Base-by-base conservation (phyloP, 768 basidiomycete genomes). In the Favolaschia claudopus region DNA sequence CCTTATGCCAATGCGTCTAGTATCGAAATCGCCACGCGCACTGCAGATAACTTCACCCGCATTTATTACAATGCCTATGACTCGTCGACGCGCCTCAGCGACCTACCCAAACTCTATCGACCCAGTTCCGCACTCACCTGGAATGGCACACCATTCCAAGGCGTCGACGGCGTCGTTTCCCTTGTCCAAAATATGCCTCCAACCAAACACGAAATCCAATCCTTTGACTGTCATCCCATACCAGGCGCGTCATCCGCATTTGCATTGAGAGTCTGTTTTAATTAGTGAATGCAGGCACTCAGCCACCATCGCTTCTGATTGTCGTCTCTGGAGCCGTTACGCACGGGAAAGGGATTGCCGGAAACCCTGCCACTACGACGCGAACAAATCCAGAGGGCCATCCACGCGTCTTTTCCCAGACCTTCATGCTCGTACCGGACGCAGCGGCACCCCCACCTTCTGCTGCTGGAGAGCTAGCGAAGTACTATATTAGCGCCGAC, bases 201-300 rank as follows among this genome's bases (percentile, higher is more conserved):
- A 19, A 92, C 92, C 25, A 91, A 87, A 63, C 93, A 95, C 65
- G 93, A 95, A 57, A 82, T 95, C 19, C 89, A 92, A 70, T 92
- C 91, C 17, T 93, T 92, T 63, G 93, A 95, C 70, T 95, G 93
- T 66, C 93, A 95, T 71, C 90, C 93, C 32, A 92, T 95, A 58
- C 90, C 92, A 74, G 91, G 93, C 90, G 53, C 51, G 74, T 69
- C 25, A 58, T 42, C 47, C 24, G 56, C 7, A 54, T 34, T 28
- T 44, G 25, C 32, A 29, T 28, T 31, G 36, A 28, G 19, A 38
- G 39, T 44, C 47, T 22, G 34, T 51, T 57, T 46, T 55, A 43
- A 60, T 33, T n/a, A 31, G 17, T 9, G 49, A 44, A 28, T 52
- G 10, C 64, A 93, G 92, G 90, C 47, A 87, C 84, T 19, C 85